Evolutionary conservation across 129 eudicot species (phyloP), one percentile per base, ranked within the genome.

Genomic region (Pseudognaphalium luteoalbum): DNA sequence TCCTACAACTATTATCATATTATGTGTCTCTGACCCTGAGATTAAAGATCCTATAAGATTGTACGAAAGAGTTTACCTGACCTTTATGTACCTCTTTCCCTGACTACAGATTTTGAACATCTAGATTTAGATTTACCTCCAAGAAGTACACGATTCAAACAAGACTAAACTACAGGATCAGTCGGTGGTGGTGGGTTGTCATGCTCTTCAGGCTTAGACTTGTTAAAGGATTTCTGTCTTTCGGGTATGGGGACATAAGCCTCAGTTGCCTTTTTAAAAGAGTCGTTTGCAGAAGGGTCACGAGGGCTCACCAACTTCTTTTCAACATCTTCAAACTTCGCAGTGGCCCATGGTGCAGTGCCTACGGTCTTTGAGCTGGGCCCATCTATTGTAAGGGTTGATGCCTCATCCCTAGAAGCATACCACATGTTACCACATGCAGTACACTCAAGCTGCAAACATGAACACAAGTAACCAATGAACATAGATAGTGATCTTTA

Each of bases 381-480:
- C 39, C 77, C 97, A 4, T 90, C 98, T 65, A 90, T 93, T 21
- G 92, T 87, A 77, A 93, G 82, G 7, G 87, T 14, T 4, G 97
- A 84, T 74, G 87, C 92, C 76, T 93, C 96, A 47, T 93, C 91
- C 72, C 97, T 81, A 22, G 98, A 93, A 34, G 97, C 90, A 76
- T 86, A 93, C 98, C 98, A 93, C 21, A 73, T 84, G 71, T 90
- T 81, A 39, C 98, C 98, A 77, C 98, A 93, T 58, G 86, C 80
- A 16, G 29, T 60, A 76, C 98, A 93, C 83, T 93, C 96, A 34
- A 93, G 83, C 98, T 93, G 87, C 81, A 75, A 59, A 33, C 65
- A 82, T 37, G 6, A 75, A 64, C 22, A 30, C 5, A 11, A 64
- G 42, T 42, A 47, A 42, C 58, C 72, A 50, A 50, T 28, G 20